Evolutionary conservation across 1,139 yeast species (phyloP).

Genomic region (Kodamaea fungicola): DNA sequence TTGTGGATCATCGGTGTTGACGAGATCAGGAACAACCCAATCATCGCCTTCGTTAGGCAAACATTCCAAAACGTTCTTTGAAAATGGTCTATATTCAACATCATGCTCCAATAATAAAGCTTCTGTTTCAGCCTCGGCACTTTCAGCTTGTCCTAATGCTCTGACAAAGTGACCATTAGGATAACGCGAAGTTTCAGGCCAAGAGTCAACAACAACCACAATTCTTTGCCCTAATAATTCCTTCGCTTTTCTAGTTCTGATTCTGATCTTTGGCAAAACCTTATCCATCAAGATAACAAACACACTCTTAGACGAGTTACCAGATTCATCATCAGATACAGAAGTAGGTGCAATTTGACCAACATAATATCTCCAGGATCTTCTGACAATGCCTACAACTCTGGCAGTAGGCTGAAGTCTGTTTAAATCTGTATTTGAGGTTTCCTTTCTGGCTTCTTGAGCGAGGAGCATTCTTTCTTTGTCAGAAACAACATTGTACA

Average conservation of each 20-base stretch:
- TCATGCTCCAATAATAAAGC: constrained; percentile 92
- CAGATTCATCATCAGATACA: constrained; percentile 51
- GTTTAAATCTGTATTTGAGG: constrained; percentile 27
- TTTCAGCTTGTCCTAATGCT: constrained; percentile 83
- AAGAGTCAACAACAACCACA: constrained; percentile 86
- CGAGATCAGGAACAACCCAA: constrained; percentile 79
- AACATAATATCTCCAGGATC: constrained; percentile 96
- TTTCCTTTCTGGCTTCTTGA: constrained; percentile 71
- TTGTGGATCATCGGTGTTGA: constrained; percentile 57
- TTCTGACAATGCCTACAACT: constrained; percentile 81
- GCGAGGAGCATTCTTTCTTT: constrained; percentile 72
- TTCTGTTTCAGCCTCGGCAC: constrained; percentile 94
- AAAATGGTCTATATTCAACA: constrained; percentile 93
- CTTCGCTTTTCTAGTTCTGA: constrained; percentile 80
- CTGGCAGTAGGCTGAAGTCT: constrained; percentile 85
- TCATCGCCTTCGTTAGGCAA: constrained; percentile 89
- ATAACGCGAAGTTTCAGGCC: constrained; percentile 81
- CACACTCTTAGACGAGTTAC: constrained; percentile 68
- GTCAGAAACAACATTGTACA: constrained; percentile 52
- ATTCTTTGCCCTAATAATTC: constrained; percentile 84
- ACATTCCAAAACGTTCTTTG: constrained; percentile 88
- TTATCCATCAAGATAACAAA: constrained; percentile 88
- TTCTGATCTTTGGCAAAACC: constrained; percentile 81
- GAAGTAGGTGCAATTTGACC: constrained; percentile 89
- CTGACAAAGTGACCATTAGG: constrained; percentile 97